A percentile compares a stretch with the other conserved stretches of the same genome.
Conservation (phyloP, 2,329 filamentous ascomycete species). For the Cercospora zeae-maydis region DNA sequence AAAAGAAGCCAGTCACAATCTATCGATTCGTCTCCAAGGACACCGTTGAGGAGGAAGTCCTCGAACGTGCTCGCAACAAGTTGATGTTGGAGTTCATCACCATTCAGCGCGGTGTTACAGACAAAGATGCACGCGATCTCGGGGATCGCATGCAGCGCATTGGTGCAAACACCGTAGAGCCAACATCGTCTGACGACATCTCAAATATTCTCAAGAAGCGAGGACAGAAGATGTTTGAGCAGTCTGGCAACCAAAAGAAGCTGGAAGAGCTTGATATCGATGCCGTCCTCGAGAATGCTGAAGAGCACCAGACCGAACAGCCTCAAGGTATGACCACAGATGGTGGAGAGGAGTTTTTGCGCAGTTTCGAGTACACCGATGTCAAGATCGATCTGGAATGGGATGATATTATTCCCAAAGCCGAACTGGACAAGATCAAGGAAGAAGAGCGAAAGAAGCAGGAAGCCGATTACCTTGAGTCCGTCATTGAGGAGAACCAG, state of each 20-base stretch:
- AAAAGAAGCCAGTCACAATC: conserved; percentile 92
- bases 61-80: conserved; percentile 95
- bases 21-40: conserved; percentile 97
- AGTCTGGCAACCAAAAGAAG: conserved; percentile 93
- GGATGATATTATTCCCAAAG: conserved; percentile 97
- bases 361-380: conserved; percentile 86
- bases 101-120: conserved; percentile 93
- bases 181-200: conserved; percentile 89
- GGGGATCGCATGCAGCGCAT: conserved; percentile 71
- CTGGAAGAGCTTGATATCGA: conserved; percentile 97
- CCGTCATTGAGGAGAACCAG: conserved; percentile 78
- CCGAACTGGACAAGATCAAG: conserved; percentile 85
- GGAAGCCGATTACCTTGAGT: conserved; percentile 76
- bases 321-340: conserved; percentile 92
- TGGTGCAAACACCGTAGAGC: conserved; percentile 61
- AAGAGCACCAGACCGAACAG: conserved; percentile 94
- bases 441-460: conserved; percentile 80
- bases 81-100: conserved; percentile 95
- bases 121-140: conserved; percentile 83
- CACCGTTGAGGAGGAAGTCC: conserved; percentile 94
- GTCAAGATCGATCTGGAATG: conserved; percentile 95
- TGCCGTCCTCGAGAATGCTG: conserved; percentile 91
- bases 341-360: conserved; percentile 94
- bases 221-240: conserved; percentile 99
- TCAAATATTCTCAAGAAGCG: conserved; percentile 94